Conservation (phyloP, 805 yeast genomes). For the Myxozyma vanderwaltii region DNA sequence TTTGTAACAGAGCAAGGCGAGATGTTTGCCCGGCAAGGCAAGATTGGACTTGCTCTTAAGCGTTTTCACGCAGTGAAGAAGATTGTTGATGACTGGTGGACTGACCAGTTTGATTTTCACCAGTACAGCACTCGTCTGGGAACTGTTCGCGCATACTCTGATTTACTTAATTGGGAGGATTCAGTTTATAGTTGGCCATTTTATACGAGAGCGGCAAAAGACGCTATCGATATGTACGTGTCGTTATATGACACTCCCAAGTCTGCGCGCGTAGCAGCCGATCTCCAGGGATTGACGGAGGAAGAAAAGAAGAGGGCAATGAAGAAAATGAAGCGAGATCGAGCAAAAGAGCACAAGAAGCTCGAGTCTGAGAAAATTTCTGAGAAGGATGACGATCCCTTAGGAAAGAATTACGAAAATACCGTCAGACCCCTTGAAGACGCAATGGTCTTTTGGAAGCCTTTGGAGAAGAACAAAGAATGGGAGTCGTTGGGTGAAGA, state of each 20-base stretch:
- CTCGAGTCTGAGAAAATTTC: conserved; percentile 36
- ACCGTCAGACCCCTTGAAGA: conserved; percentile 48
- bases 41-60: conserved; percentile 75
- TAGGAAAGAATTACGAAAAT: conserved; percentile 48
- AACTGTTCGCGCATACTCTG: conserved; percentile 79
- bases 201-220: conserved; percentile 68
- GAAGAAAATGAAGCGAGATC: conserved; percentile 47
- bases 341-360: conserved; percentile 51
- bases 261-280: conserved; percentile 27
- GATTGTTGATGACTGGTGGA: conserved; percentile 64
- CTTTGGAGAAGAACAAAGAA: conserved; percentile 25
- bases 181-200: conserved; percentile 62
- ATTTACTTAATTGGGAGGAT: conserved; percentile 83
- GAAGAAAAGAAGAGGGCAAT: conserved; percentile 39
- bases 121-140: conserved; percentile 89
- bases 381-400: conserved; percentile 51
- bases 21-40: conserved; percentile 66
- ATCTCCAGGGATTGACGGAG: conserved; percentile 39
- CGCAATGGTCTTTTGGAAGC: conserved; percentile 48
- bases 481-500: conserved; percentile 21
- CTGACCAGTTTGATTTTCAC: conserved; percentile 94
- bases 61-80: conserved; percentile 68
- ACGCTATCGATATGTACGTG: conserved; percentile 61
- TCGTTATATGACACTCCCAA: conserved; percentile 41
- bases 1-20: conserved; percentile 83